Percentiles rank a stretch among this genome's conserved stretches.
Conservation (phyloP, 768 basidiomycete genomes). For the Podaxis carcinomalis region DNA sequence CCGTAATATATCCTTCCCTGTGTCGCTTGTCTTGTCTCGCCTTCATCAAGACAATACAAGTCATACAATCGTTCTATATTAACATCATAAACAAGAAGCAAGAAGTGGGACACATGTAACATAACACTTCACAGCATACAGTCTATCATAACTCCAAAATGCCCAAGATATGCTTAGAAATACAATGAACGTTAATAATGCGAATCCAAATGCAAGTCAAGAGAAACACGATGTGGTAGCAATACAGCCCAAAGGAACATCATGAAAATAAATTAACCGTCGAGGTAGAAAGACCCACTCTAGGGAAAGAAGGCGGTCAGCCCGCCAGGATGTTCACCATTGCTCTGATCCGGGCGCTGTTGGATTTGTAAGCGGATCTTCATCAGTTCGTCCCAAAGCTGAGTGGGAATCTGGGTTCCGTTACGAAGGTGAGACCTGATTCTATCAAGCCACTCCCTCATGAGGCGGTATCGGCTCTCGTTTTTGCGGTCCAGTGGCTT, state of each 20-base stretch:
- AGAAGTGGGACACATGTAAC: neutral
- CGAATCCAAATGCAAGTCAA: neutral
- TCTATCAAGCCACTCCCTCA: conserved; percentile 48
- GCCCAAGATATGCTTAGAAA: conserved; percentile 6
- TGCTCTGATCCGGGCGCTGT: conserved; percentile 1
- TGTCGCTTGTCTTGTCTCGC: neutral
- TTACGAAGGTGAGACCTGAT: conserved; percentile 42
- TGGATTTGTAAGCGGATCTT: conserved; percentile 28
- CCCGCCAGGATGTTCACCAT: neutral
- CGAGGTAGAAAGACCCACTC: neutral
- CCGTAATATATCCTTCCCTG: neutral
- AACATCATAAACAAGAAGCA: neutral
- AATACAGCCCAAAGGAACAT: neutral
- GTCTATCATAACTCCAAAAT: conserved; percentile 2
- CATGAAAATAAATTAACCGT: conserved; percentile 8
- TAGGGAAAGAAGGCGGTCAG: conserved; percentile 1
- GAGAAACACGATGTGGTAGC: neutral
- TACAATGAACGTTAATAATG: conserved; percentile 4
- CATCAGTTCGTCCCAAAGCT: conserved; percentile 46
- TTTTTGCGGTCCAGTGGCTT: conserved; percentile 13
- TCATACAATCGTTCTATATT: neutral
- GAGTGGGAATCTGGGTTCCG: conserved; percentile 38
- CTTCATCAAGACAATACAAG: neutral
- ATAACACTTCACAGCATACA: neutral
- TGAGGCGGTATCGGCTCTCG: conserved; percentile 38